A percentile compares a stretch with the other conserved stretches of the same genome.
Conservation (phyloP, 768 basidiomycete genomes). For the Amanita muscaria region DNA sequence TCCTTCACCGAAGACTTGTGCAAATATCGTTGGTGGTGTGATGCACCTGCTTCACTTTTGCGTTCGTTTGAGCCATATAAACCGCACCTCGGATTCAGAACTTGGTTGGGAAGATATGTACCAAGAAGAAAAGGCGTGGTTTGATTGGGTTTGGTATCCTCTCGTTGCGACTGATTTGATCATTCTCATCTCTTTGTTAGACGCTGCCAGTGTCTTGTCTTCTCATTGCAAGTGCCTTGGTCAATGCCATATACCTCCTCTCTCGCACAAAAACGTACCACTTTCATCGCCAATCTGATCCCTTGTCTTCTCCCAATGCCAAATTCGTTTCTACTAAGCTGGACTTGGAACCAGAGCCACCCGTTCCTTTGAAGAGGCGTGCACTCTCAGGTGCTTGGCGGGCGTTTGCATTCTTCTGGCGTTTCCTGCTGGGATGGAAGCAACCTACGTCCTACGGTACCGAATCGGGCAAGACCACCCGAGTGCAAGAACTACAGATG, state of each 20-base stretch:
- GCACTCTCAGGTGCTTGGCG: conserved; percentile 40
- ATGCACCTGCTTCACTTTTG: conserved; percentile 65
- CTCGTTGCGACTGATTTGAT: conserved; percentile 10
- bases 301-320: conserved; percentile 61
- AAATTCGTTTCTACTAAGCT: conserved; percentile 52
- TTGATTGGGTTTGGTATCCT: conserved; percentile 60
- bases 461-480: conserved; percentile 33
- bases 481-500: conserved; percentile 69
- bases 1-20: conserved; percentile 57
- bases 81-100: conserved; percentile 54
- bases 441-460: conserved; percentile 31
- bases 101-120: conserved; percentile 76
- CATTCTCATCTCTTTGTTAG: conserved; percentile 25
- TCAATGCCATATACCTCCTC: conserved; percentile 61
- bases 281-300: conserved; percentile 53
- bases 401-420: conserved; percentile 45
- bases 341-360: conserved; percentile 34
- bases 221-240: conserved; percentile 42
- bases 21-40: conserved; percentile 51
- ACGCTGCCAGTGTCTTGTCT: conserved; percentile 55
- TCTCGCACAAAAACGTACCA: conserved; percentile 63
- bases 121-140: conserved; percentile 60
- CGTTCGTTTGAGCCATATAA: conserved; percentile 50
- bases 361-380: conserved; percentile 38
- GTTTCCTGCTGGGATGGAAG: conserved; percentile 59